A percentile compares a stretch with the other conserved stretches of the same genome.
These are phyloP conservation scores for Globisporangium paroecandrum DNA, from an alignment of 352 stramenopile species.

Conservation along the genomic window DNA sequence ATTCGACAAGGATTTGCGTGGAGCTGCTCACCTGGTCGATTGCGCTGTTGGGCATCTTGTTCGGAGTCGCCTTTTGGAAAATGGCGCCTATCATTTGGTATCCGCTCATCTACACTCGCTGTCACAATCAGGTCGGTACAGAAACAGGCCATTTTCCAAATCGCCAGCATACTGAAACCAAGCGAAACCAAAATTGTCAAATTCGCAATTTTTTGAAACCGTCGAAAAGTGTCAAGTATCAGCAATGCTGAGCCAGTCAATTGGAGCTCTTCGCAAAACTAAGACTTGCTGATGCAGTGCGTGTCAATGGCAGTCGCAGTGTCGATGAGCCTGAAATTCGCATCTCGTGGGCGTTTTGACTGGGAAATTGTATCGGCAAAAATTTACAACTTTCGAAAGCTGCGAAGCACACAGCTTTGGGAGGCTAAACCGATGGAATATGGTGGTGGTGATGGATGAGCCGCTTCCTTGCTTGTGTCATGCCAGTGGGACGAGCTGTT, in stretches of 20 bases:
- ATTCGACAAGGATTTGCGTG: not conserved
- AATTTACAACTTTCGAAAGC: not conserved
- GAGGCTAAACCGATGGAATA: not conserved
- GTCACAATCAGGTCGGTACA: not conserved
- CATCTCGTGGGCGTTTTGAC: not conserved
- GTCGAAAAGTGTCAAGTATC: not conserved
- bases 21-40: not conserved
- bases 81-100: conserved; percentile 2
- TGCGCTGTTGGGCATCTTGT: not conserved
- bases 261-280: not conserved
- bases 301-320: not conserved
- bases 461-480: not conserved
- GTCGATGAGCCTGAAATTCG: not conserved
- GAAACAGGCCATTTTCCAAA: not conserved
- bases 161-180: not conserved
- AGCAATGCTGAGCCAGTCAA: not conserved
- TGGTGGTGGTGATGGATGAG: conserved; percentile 8
- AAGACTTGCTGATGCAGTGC: not conserved
- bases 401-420: not conserved
- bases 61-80: not conserved
- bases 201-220: not conserved
- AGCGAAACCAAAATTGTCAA: not conserved
- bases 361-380: not conserved
- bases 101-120: conserved; percentile 4
- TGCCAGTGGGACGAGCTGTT: conserved; percentile 6